A percentile compares a stretch with the other conserved stretches of the same genome.
phyloP scores from a whole-genome alignment of 768 basidiomycete species.

The Terana coerulea region DNA sequence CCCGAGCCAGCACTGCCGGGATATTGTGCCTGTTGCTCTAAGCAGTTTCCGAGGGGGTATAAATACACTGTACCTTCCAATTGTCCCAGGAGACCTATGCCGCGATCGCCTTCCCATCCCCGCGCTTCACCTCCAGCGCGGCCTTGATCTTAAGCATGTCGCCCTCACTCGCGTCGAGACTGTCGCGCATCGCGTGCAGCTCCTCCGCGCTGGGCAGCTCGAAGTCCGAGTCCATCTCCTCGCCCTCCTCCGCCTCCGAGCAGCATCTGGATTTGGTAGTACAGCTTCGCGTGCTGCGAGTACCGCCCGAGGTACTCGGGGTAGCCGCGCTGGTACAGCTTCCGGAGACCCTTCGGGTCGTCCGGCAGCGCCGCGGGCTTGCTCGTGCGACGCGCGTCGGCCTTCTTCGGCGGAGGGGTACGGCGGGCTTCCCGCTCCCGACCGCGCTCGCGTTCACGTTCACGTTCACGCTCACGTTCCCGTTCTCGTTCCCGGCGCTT shows the following conservation, averaged over 20 bases:
- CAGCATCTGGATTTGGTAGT: neutral
- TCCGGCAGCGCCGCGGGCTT: slow-evolving; percentile 12
- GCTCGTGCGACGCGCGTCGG: slow-evolving; percentile 6
- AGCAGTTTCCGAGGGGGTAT: neutral
- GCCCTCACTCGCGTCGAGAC: no score
- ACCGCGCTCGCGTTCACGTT: slow-evolving; percentile 11
- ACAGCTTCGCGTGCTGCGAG: neutral
- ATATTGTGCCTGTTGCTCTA: neutral
- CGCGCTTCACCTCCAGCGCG: no score
- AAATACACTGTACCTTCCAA: neutral
- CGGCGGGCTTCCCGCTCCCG: no score
- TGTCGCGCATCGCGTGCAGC: no score
- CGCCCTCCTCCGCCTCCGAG: neutral
- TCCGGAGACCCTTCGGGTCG: slow-evolving; percentile 2
- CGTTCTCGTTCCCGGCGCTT: slow-evolving; percentile 16
- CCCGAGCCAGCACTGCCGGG: slow-evolving; percentile 3
- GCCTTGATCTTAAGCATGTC: no score
- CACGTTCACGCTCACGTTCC: slow-evolving; percentile 11
- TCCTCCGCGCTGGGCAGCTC: neutral
- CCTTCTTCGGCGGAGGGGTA: no score
- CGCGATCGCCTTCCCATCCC: no score
- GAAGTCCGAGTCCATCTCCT: neutral
- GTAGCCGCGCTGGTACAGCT: neutral
- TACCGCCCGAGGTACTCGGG: slow-evolving; percentile 5
- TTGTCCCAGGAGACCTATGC: no score